Evolutionary conservation across 306 rosid genomes (phyloP).

Genomic region (Dryas drummondii): DNA sequence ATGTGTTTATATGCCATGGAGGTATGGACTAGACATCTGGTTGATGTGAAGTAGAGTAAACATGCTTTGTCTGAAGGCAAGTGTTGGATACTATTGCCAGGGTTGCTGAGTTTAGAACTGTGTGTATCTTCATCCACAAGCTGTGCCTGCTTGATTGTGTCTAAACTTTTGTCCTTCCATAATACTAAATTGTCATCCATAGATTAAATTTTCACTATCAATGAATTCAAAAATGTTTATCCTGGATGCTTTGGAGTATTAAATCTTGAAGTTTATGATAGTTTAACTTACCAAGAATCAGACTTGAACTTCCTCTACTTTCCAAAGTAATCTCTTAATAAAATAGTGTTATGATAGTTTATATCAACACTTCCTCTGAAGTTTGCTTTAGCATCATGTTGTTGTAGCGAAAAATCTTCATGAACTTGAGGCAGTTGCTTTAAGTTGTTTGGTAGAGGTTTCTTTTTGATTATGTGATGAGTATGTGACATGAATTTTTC

Average conservation of each 20-base stretch:
- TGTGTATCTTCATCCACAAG: neutral
- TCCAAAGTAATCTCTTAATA: neutral
- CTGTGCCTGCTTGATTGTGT: neutral
- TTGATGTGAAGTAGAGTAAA: neutral
- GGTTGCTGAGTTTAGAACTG: neutral
- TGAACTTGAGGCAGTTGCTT: neutral
- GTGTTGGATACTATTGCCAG: neutral
- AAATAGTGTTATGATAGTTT: neutral
- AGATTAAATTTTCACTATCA: neutral
- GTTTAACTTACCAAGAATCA: constrained; percentile 2
- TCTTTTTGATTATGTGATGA: neutral
- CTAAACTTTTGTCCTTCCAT: neutral
- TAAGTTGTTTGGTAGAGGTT: neutral
- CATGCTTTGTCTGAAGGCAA: neutral
- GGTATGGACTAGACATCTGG: neutral
- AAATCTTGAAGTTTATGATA: neutral
- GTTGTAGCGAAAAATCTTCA: neutral
- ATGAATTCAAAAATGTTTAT: neutral
- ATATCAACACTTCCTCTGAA: neutral
- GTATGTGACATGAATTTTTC: neutral
- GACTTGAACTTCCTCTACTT: neutral
- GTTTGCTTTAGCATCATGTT: neutral
- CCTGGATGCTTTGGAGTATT: constrained; percentile 8
- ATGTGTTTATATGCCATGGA: neutral
- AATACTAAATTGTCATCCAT: neutral